Conservation (phyloP, 495 filamentous ascomycete genomes). For the Penicillium diatomitis region DNA sequence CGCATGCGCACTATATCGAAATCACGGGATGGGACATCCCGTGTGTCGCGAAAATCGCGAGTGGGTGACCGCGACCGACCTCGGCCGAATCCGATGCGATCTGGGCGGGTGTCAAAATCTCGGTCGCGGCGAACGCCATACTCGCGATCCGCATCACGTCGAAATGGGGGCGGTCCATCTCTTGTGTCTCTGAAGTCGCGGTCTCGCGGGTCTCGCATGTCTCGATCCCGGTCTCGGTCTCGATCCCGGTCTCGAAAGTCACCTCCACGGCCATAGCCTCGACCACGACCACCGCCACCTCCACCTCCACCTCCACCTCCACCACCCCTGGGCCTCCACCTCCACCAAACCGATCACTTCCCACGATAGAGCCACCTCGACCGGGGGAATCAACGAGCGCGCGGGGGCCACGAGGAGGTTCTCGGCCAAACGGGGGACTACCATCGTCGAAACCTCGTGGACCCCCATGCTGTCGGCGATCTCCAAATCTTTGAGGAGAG, state of each 20-base stretch:
- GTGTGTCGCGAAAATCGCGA: constrained; percentile 42
- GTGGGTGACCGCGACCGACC: constrained; percentile 38
- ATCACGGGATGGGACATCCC: constrained; percentile 32
- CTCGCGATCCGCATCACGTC: constrained; percentile 35
- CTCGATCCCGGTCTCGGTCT: constrained; percentile 26
- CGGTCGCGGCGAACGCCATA: constrained; percentile 27
- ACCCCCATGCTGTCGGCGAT: constrained; percentile 33
- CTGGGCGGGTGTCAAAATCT: constrained; percentile 38
- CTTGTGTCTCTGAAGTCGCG: constrained; percentile 33
- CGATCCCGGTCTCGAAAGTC: constrained; percentile 51
- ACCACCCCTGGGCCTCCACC: constrained; percentile 44
- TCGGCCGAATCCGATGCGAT: constrained; percentile 30
- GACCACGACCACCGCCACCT: constrained; percentile 39
- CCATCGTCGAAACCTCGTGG: constrained; percentile 35
- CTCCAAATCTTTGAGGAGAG: constrained; percentile 37
- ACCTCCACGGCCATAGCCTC: constrained; percentile 42
- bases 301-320: constrained; percentile 50
- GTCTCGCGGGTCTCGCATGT: constrained; percentile 18
- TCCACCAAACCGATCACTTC: constrained; percentile 15
- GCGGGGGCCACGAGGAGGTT: constrained; percentile 64
- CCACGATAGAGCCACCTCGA: constrained; percentile 35
- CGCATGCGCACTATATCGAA: constrained; percentile 41
- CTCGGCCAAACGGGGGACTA: constrained; percentile 32
- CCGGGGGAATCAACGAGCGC: constrained; percentile 53
- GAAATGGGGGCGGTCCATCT: constrained; percentile 24